Evolutionary conservation across 1,284 basidiomycete genomes (phyloP), one percentile per base, ranked within the genome.

Genomic region (Tilletia horrida): DNA sequence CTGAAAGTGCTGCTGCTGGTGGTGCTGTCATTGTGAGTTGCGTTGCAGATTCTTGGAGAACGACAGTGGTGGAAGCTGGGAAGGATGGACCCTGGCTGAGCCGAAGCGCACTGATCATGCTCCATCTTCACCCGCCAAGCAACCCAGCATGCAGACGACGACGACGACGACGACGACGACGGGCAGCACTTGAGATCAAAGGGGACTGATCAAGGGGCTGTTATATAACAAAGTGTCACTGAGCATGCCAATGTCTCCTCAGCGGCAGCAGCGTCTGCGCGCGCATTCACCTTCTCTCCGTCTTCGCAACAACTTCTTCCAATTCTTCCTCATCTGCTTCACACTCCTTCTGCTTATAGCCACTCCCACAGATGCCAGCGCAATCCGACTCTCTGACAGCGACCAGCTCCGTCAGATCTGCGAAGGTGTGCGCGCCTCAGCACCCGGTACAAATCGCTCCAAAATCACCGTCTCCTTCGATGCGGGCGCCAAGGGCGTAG

Each of bases 401-500:
- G 55, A 35, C 25, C 25, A 59, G 55, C 55, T 59, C 25, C 55
- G 55, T 8, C 55, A 59, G 27, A 31, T 59, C 14, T 59, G 55
- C 16, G 29, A 59, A 21, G 55, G 55, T 27, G 55, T 59, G 29
- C 55, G 25, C 55, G 55, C 55, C 29, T 59, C 55, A 4, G 11
- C 55, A 2, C 55, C 55, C 2, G 55, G 55, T 14, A 31, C 55
- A 2, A 59, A 59, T 21, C 25, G 31, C 2, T 57, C 21, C 14
- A 18, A 23, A 31, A 21, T 44, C 21, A 25, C 76, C 95, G 92
- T 95, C 66, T 88, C 88, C 6, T 97, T 97, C 83, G 88, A 92
- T 74, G 83, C 85, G 2, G 69, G 79, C 11, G 93, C 92, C 2
- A 84, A 88, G 75, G 95, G 95, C n/a, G 91, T 93, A 79, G 85